Evolutionary conservation across 2,329 filamentous ascomycete species (phyloP).

Genomic region (Penicillium hesseltinei): DNA sequence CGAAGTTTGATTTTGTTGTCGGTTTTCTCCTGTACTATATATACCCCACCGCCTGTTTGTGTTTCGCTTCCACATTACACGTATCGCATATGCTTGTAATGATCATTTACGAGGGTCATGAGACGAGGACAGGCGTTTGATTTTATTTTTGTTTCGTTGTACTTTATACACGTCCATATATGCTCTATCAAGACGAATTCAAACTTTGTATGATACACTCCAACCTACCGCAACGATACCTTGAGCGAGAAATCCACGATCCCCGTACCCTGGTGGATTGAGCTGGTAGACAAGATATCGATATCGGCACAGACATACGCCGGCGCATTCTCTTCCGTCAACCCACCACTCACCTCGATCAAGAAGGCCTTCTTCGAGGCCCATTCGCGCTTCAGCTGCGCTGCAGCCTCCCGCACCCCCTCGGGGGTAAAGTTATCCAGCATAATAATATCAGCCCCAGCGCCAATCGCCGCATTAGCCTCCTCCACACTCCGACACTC

Average conservation of each 20-base stretch:
- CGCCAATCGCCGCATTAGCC: slow-evolving; percentile 85
- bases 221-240: slow-evolving; percentile 52
- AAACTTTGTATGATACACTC: slow-evolving; percentile 12
- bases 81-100: slow-evolving; percentile 15
- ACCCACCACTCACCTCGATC: slow-evolving; percentile 87
- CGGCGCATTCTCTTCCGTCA: slow-evolving; percentile 80
- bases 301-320: slow-evolving; percentile 73
- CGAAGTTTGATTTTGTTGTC: slow-evolving; percentile 30
- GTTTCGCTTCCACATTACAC: slow-evolving; percentile 6
- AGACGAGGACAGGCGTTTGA: slow-evolving; percentile 14
- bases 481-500: slow-evolving; percentile 86
- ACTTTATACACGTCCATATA: slow-evolving; percentile 19
- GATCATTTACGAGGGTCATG: slow-evolving; percentile 21
- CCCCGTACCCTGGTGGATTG: slow-evolving; percentile 90
- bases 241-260: slow-evolving; percentile 97
- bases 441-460: slow-evolving; percentile 95
- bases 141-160: slow-evolving; percentile 15
- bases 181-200: background rate
- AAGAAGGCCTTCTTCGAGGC: slow-evolving; percentile 68
- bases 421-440: slow-evolving; percentile 89
- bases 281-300: slow-evolving; percentile 93
- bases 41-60: slow-evolving; percentile 11
- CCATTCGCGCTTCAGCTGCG: slow-evolving; percentile 76
- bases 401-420: slow-evolving; percentile 71
- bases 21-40: slow-evolving; percentile 12